Percentiles rank a stretch among this genome's conserved stretches.
Conservation (phyloP, 2,329 filamentous ascomycete genomes). For the Botryosphaeria dothidea region DNA sequence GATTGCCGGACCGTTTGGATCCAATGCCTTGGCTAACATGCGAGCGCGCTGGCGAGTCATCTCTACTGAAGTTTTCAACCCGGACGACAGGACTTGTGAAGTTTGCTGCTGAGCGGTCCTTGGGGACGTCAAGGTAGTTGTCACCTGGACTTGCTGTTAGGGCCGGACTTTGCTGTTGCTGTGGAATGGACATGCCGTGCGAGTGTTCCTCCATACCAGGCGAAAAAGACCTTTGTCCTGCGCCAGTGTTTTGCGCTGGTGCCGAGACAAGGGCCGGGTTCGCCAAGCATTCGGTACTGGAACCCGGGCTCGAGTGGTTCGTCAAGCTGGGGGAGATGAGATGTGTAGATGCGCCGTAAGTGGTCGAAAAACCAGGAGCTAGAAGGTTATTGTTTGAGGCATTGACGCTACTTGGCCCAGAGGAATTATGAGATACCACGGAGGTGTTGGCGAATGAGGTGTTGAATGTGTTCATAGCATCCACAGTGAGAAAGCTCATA, state of each 20-base stretch:
- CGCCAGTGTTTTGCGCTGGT: not conserved
- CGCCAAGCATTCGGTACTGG: slow-evolving; percentile 19
- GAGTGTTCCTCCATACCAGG: not conserved
- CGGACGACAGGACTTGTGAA: slow-evolving; percentile 41
- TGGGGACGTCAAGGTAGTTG: slow-evolving; percentile 29
- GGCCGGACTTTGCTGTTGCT: slow-evolving; percentile 39
- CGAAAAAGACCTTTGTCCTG: not conserved
- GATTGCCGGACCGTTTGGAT: slow-evolving; percentile 36
- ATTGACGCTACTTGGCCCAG: not conserved
- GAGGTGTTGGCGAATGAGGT: not conserved
- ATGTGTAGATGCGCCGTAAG: slow-evolving; percentile 29
- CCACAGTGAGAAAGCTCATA: not conserved
- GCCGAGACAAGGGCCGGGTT: slow-evolving; percentile 9
- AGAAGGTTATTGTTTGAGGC: slow-evolving; percentile 9
- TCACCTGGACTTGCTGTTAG: slow-evolving; percentile 38
- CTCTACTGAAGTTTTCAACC: slow-evolving; percentile 38
- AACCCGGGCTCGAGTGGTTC: slow-evolving; percentile 38
- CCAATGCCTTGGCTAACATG: slow-evolving; percentile 37
- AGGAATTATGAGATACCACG: not conserved
- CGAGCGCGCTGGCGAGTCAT: slow-evolving; percentile 36
- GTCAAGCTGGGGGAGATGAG: slow-evolving; percentile 37
- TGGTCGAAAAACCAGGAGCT: not conserved
- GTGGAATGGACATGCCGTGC: not conserved
- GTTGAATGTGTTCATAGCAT: not conserved
- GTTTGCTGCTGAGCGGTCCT: slow-evolving; percentile 30